Evolutionary conservation across 1,284 basidiomycete species (phyloP).

Genomic region (Sanguinoderma infundibulare): DNA sequence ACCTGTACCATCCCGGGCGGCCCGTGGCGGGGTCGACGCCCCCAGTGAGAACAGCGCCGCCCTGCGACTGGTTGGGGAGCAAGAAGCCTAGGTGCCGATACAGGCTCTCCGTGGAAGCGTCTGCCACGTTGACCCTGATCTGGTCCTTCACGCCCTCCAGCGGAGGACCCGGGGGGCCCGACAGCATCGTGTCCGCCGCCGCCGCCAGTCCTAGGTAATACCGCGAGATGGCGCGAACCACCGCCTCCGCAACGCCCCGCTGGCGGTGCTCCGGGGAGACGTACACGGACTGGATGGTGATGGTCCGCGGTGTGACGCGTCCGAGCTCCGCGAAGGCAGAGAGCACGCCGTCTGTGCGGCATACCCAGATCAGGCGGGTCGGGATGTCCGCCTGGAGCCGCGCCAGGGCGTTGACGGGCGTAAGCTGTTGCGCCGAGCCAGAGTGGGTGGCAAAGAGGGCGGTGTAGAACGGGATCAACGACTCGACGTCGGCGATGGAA

Average conservation of each 20-base stretch:
- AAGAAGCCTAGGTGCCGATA: constrained; percentile 14
- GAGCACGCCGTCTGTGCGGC: constrained; percentile 14
- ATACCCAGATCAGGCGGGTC: constrained; percentile 23
- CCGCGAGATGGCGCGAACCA: constrained; percentile 28
- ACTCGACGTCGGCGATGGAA: constrained; percentile 16
- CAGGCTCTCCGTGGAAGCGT: constrained; percentile 1
- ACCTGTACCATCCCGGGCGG: constrained; percentile 6
- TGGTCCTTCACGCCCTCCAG: constrained; percentile 12
- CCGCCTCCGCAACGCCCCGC: constrained; percentile 29
- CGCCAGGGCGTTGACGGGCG: constrained; percentile 9
- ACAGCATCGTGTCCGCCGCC: constrained; percentile 16
- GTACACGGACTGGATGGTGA: constrained; percentile 32
- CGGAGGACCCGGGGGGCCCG: constrained; percentile 12
- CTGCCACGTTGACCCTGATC: constrained; percentile 13
- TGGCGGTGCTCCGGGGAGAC: constrained; percentile 26
- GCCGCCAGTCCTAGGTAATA: constrained; percentile 26
- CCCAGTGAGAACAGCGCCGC: background rate
- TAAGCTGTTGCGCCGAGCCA: background rate
- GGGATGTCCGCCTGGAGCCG: constrained; percentile 9
- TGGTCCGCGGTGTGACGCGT: constrained; percentile 25
- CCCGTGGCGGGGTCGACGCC: constrained; percentile 12
- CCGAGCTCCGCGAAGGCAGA: constrained; percentile 27
- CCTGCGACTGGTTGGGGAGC: constrained; percentile 7
- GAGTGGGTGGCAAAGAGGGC: constrained; percentile 18
- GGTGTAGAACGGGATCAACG: constrained; percentile 23